Conservation (phyloP, 768 basidiomycete species). For the Boletus rex-veris region DNA sequence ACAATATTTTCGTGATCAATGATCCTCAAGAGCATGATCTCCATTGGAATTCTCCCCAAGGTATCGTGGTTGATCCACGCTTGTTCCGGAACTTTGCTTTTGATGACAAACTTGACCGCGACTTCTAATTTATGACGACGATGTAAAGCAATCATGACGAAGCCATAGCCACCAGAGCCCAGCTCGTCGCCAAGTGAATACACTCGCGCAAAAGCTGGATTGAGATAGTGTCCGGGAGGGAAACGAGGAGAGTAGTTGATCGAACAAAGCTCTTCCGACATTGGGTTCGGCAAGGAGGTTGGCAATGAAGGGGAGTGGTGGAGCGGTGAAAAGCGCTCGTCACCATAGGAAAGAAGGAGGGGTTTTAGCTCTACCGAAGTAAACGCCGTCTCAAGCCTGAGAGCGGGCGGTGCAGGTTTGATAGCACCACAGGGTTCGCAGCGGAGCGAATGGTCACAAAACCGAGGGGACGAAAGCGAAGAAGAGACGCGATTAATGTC, state of each 20-base stretch:
- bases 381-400: neutral
- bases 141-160: slow-evolving; percentile 84
- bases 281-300: neutral
- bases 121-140: slow-evolving; percentile 62
- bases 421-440: neutral
- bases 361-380: slow-evolving; percentile 8
- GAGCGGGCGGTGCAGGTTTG: neutral
- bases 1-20: slow-evolving; percentile 81
- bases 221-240: slow-evolving; percentile 56
- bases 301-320: slow-evolving; percentile 1
- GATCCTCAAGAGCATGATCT: slow-evolving; percentile 71
- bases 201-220: slow-evolving; percentile 52
- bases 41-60: slow-evolving; percentile 68
- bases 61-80: slow-evolving; percentile 55
- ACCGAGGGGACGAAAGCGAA: neutral
- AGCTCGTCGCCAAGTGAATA: slow-evolving; percentile 74
- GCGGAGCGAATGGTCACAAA: neutral
- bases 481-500: neutral
- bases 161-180: slow-evolving; percentile 91
- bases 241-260: slow-evolving; percentile 49
- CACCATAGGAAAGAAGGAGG: slow-evolving; percentile 23
- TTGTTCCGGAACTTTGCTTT: slow-evolving; percentile 57
- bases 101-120: slow-evolving; percentile 94
- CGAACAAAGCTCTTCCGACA: slow-evolving; percentile 14
- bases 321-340: slow-evolving; percentile 1